Conservation (phyloP, 805 yeast genomes). For the Alloascoidea africana region DNA sequence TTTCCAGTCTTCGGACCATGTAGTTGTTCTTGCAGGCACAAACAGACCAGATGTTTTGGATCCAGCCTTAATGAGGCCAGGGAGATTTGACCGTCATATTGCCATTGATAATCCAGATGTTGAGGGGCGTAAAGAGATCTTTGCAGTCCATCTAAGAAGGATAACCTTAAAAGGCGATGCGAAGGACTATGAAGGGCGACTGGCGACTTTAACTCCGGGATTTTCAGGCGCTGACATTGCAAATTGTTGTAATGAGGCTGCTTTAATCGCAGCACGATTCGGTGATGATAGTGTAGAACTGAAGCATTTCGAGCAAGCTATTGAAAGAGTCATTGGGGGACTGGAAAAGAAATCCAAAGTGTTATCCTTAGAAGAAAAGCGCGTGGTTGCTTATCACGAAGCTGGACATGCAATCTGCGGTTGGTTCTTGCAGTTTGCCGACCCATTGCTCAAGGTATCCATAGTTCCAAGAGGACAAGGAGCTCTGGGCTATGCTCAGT, state of each 20-base stretch:
- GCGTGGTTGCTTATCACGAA: constrained; percentile 84
- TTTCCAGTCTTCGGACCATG: constrained; percentile 70
- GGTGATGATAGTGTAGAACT: constrained; percentile 46
- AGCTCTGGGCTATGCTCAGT: constrained; percentile 89
- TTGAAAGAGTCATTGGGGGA: constrained; percentile 93
- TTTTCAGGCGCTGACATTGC: constrained; percentile 96
- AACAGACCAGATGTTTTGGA: constrained; percentile 86
- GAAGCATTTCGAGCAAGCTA: constrained; percentile 78
- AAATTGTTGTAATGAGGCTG: constrained; percentile 88
- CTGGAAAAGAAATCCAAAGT: constrained; percentile 73
- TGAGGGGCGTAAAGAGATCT: constrained; percentile 79
- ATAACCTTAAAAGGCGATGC: constrained; percentile 36
- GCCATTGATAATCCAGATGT: constrained; percentile 77
- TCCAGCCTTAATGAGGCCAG: constrained; percentile 83
- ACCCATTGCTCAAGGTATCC: constrained; percentile 84
- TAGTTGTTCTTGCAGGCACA: constrained; percentile 89
- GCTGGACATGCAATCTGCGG: constrained; percentile 97
- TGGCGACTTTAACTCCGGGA: constrained; percentile 89
- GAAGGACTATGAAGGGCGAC: constrained; percentile 60
- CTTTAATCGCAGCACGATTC: constrained; percentile 78
- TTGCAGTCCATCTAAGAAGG: constrained; percentile 59
- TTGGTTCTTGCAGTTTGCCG: constrained; percentile 80
- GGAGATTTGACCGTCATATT: constrained; percentile 85
- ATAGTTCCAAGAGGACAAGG: constrained; percentile 92
- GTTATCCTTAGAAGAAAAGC: constrained; percentile 66